Evolutionary conservation across 176 grass and related monocot genomes (phyloP).

Genomic region (Avena sativa): DNA sequence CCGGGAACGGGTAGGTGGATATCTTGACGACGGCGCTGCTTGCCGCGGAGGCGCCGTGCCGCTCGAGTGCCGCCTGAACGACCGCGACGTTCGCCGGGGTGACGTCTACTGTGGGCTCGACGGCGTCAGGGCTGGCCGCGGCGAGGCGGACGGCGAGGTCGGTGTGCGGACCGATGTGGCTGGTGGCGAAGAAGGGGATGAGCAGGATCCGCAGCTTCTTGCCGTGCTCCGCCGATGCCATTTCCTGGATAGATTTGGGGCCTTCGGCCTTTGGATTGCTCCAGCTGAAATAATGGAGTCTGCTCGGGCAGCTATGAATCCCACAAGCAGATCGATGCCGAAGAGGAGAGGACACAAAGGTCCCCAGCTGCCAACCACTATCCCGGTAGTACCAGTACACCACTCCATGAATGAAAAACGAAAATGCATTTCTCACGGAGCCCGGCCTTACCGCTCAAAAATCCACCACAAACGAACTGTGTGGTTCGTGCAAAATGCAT

Average conservation of each 20-base stretch:
- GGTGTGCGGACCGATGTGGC: slow-evolving; percentile 36
- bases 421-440: no score
- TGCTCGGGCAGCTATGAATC: no score
- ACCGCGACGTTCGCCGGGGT: slow-evolving; percentile 27
- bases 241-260: background rate
- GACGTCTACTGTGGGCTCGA: slow-evolving; percentile 44
- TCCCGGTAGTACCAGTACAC: no score
- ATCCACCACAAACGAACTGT: no score
- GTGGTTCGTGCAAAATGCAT: no score
- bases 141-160: slow-evolving; percentile 44
- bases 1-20: slow-evolving; percentile 26
- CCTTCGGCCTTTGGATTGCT: no score
- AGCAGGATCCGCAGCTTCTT: slow-evolving; percentile 23
- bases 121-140: background rate
- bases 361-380: no score
- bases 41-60: background rate
- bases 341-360: no score
- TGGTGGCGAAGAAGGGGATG: slow-evolving; percentile 41
- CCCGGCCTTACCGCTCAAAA: no score
- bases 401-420: no score
- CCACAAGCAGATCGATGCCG: no score
- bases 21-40: background rate
- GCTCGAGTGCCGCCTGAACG: background rate
- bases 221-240: slow-evolving; percentile 5
- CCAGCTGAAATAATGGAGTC: no score